These are phyloP conservation scores for Aureobasidium melanogenum DNA, from an alignment of 2,329 filamentous ascomycete genomes.

Conservation along the genomic window DNA sequence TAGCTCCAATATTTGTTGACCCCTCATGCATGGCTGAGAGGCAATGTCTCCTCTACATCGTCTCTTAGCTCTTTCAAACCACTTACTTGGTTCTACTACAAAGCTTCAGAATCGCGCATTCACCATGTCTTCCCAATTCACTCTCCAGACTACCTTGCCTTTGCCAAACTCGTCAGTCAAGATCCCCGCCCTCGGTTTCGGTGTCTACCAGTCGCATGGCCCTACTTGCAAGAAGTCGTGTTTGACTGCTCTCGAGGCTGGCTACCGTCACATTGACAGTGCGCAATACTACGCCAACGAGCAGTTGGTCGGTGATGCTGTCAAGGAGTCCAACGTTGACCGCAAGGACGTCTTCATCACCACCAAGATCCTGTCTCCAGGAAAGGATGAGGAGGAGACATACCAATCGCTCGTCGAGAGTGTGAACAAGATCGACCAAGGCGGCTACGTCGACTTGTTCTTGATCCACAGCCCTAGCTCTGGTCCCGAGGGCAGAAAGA, in stretches of 20 bases:
- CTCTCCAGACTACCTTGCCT: constrained; percentile 40
- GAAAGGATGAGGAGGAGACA: constrained; percentile 46
- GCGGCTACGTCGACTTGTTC: constrained; percentile 63
- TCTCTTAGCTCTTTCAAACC: constrained; percentile 1
- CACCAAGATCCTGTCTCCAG: constrained; percentile 55
- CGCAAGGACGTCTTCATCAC: constrained; percentile 59
- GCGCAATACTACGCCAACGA: constrained; percentile 67
- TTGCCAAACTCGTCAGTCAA: constrained; percentile 41
- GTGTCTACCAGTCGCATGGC: constrained; percentile 54
- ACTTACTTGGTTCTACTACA: neutral
- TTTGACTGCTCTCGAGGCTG: constrained; percentile 46
- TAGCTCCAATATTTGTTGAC: constrained; percentile 9
- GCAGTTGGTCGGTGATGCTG: constrained; percentile 53
- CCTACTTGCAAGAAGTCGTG: constrained; percentile 50
- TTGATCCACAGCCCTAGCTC: constrained; percentile 57
- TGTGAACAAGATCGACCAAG: constrained; percentile 50
- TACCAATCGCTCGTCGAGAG: constrained; percentile 53
- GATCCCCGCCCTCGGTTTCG: constrained; percentile 62
- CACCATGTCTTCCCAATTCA: constrained; percentile 26
- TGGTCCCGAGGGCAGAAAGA: constrained; percentile 46
- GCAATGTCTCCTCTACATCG: constrained; percentile 4
- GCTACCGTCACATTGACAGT: constrained; percentile 58
- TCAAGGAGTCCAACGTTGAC: constrained; percentile 47
- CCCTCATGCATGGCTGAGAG: neutral
- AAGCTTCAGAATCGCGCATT: neutral